A percentile compares a stretch with the other conserved stretches of the same genome.
Evolutionary conservation across 208 protist genomes (phyloP).

Genomic region (Phytomonas sp.): DNA sequence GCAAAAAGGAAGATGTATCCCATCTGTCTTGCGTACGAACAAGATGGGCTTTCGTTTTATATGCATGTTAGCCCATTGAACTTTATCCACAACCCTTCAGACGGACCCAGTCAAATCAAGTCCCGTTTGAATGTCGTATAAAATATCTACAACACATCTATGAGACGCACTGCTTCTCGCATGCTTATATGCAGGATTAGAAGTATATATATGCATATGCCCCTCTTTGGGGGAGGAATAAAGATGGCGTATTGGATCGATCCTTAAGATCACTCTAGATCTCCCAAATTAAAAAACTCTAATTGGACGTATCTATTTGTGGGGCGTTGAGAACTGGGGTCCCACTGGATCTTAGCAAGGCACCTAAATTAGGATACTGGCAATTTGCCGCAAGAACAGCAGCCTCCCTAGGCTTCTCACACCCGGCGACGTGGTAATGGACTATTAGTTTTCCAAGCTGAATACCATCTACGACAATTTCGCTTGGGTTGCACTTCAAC

Average conservation of each 20-base stretch:
- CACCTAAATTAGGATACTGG: not conserved
- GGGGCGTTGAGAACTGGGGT: not conserved
- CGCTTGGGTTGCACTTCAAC: conserved; percentile 16
- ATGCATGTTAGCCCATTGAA: not conserved
- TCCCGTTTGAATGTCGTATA: not conserved
- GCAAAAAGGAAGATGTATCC: not conserved
- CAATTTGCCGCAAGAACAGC: not conserved
- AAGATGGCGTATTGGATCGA: not conserved
- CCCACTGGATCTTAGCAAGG: not conserved
- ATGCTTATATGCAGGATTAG: not conserved
- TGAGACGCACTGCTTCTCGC: not conserved
- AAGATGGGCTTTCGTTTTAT: not conserved
- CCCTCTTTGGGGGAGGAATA: not conserved
- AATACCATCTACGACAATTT: conserved; percentile 25
- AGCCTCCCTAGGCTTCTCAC: not conserved
- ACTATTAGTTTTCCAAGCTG: conserved; percentile 30
- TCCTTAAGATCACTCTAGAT: not conserved
- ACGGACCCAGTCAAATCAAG: not conserved
- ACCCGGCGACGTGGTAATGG: conserved; percentile 23
- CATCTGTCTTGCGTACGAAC: not conserved
- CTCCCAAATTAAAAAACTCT: not conserved
- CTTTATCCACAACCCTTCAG: not conserved
- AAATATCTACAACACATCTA: not conserved
- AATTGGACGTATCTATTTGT: not conserved
- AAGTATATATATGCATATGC: not conserved